Evolutionary conservation across 805 yeast genomes (phyloP).

Genomic region (Pichia scutulata): DNA sequence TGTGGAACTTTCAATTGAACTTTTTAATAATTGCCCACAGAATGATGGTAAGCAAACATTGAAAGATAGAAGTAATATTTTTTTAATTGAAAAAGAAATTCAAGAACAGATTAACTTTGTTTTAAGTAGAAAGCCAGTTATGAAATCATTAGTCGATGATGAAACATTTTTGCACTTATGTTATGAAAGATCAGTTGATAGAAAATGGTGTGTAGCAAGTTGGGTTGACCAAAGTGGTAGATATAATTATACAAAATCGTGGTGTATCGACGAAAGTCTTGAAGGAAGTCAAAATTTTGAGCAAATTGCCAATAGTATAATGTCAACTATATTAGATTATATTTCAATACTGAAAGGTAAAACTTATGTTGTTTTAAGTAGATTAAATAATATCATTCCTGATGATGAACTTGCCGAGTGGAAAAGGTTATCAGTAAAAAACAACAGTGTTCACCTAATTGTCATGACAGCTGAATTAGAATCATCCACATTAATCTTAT

Average conservation of each 20-base stretch:
- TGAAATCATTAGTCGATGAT: constrained; percentile 40
- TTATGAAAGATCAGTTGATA: constrained; percentile 74
- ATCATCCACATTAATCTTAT: constrained; percentile 36
- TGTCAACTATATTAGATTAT: constrained; percentile 48
- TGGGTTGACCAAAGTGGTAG: constrained; percentile 81
- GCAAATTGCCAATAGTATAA: constrained; percentile 56
- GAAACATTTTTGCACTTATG: constrained; percentile 81
- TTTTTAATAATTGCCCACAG: constrained; percentile 52
- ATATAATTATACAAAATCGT: constrained; percentile 52
- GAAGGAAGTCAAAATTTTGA: constrained; percentile 33
- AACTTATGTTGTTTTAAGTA: constrained; percentile 56
- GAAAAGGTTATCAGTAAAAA: constrained; percentile 60
- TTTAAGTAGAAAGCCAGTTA: constrained; percentile 31
- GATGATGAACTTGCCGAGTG: constrained; percentile 78
- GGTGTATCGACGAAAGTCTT: constrained; percentile 39
- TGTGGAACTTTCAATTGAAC: constrained; percentile 39
- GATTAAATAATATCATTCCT: constrained; percentile 66
- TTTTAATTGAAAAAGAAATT: constrained; percentile 33
- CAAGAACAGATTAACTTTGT: constrained; percentile 39
- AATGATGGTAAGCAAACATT: constrained; percentile 4
- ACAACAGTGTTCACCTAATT: constrained; percentile 49
- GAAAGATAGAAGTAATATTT: constrained; percentile 27
- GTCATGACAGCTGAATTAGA: constrained; percentile 61
- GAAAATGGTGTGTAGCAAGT: constrained; percentile 77
- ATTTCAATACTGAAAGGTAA: constrained; percentile 38